These are phyloP conservation scores for Nannizziopsis arthrosporioides DNA, from an alignment of 2,329 filamentous ascomycete species.

Conservation along the genomic window DNA sequence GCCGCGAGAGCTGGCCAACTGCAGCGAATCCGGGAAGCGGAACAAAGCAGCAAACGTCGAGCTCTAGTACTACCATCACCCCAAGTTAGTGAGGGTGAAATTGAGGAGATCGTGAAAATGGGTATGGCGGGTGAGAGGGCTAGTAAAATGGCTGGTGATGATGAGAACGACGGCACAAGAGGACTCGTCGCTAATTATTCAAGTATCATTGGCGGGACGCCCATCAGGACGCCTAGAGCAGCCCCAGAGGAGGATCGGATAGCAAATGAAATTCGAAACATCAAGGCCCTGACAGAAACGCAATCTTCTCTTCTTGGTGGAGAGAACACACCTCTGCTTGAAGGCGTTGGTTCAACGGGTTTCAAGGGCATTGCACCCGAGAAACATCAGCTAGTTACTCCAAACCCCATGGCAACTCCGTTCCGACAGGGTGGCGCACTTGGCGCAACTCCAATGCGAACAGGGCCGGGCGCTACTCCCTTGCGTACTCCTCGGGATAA, in stretches of 20 bases:
- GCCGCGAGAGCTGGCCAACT: slow-evolving; percentile 87
- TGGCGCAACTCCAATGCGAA: slow-evolving; percentile 52
- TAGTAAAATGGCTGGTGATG: slow-evolving; percentile 58
- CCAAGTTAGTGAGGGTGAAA: slow-evolving; percentile 81
- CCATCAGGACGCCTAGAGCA: slow-evolving; percentile 83
- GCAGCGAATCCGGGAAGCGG: slow-evolving; percentile 89
- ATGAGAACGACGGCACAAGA: slow-evolving; percentile 73
- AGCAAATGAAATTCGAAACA: slow-evolving; percentile 92
- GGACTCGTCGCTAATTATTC: slow-evolving; percentile 82
- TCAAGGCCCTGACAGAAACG: slow-evolving; percentile 80
- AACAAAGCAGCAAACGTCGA: slow-evolving; percentile 88
- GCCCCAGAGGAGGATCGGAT: slow-evolving; percentile 90
- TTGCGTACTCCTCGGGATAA: slow-evolving; percentile 79
- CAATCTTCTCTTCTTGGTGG: slow-evolving; percentile 87
- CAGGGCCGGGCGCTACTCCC: slow-evolving; percentile 65
- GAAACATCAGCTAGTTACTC: slow-evolving; percentile 72
- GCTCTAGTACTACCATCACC: slow-evolving; percentile 73
- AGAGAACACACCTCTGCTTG: slow-evolving; percentile 80
- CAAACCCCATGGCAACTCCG: slow-evolving; percentile 89
- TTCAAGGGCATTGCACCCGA: slow-evolving; percentile 76
- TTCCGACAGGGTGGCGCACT: slow-evolving; percentile 50
- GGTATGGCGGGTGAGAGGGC: slow-evolving; percentile 85
- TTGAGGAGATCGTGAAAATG: slow-evolving; percentile 99
- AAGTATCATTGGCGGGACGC: slow-evolving; percentile 65
- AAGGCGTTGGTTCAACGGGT: slow-evolving; percentile 70